Base-by-base conservation (phyloP, 495 filamentous ascomycete genomes). In the Aspergillus steynii region DNA sequence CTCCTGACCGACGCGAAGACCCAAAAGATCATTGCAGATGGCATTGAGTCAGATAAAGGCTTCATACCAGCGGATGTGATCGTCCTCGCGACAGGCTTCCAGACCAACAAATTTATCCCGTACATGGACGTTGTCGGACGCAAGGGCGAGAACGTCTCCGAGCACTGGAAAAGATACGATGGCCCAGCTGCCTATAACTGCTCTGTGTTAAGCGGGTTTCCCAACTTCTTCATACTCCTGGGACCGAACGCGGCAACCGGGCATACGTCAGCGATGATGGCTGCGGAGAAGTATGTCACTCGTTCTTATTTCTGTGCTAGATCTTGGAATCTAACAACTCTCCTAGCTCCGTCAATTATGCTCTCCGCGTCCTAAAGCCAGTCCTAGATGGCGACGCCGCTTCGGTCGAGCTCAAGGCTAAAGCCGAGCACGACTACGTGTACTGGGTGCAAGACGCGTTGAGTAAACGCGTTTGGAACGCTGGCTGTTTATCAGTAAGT, bases 221-320 rank as follows among this genome's bases (percentile, higher is more conserved):
- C 85, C 0, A 86, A 86, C 59, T 84, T 84, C 68, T 86, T 86
- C 69, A 68, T 83, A 28, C 67, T 86, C 4, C 76, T 84, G 32
- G 85, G 85, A 0, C 84, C 85, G 0, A 87, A 87, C 62, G 77
- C 84, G 2, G 80, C 72, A 2, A 86, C 82, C 9, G 85, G 85
- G 0, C 85, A 87, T 70, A 78, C 75, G 0, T 83, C 78, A 14
- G 81, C 84, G 3, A 64, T 85, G 34, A 74, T 86, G 59, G 76
- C 78, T 0, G 68, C 69, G 20, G 85, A 86, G 56, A 83, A 83
- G 69, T 74, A 66, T 12, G 47, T 29, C 4, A 28, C 12, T 51
- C 47, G 6, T 27, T 32, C 27, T 49, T 4, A 8, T 59, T 54
- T 8, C n/a, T 29, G 25, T 42, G 34, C n/a, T 55, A 20, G 42